Base-by-base conservation (phyloP, 1,284 basidiomycete species). In the Phenoliferia sp. region DNA sequence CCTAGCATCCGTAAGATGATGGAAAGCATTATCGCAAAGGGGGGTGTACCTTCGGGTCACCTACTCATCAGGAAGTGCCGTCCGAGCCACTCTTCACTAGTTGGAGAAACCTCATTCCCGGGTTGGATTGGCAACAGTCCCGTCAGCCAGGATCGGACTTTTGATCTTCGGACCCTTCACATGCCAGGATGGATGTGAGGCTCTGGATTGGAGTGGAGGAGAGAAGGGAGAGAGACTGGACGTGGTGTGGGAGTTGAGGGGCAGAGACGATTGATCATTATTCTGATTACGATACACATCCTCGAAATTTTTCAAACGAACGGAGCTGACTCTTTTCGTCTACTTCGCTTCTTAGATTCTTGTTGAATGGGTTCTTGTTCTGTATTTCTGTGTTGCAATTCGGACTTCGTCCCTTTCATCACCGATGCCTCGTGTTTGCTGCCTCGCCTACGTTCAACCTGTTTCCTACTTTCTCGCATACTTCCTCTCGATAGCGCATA, bases 181-280 rank as follows among this genome's bases (percentile, higher is more conserved):
- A n/a, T n/a, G n/a, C n/a, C n/a, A n/a, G n/a, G 48, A 52, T 52
- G 48, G 48, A 52, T 52, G 48, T 52, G 48, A 52, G 48, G 48
- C 48, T 52, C 48, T 26, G 48, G 48, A 52, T 26, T 19, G 48
- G 28, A n/a, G 22, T 52, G n/a, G n/a, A n/a, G n/a, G n/a, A 52
- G 48, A 52, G 48, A n/a, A 26, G 48, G 48, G 5, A 7, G 48
- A 12, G 22, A 22, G 48, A 5, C 48, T 52, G 48, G 48, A 52
- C 48, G 17, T 26, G 48, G 48, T 19, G 39, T 52, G 22, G 48
- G 48, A 52, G 9, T 19, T 9, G 48, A 26, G 48, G 48, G 48
- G 48, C 48, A 9, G 5, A 7, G 48, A 52, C 48, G 48, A 52
- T 52, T 52, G 9, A 52, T n/a, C 22, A 12, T 15, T 52, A 7